Evolutionary conservation across 2,329 filamentous ascomycete species (phyloP), one percentile per base, ranked within the genome.

Genomic region (Colletotrichum magnum): DNA sequence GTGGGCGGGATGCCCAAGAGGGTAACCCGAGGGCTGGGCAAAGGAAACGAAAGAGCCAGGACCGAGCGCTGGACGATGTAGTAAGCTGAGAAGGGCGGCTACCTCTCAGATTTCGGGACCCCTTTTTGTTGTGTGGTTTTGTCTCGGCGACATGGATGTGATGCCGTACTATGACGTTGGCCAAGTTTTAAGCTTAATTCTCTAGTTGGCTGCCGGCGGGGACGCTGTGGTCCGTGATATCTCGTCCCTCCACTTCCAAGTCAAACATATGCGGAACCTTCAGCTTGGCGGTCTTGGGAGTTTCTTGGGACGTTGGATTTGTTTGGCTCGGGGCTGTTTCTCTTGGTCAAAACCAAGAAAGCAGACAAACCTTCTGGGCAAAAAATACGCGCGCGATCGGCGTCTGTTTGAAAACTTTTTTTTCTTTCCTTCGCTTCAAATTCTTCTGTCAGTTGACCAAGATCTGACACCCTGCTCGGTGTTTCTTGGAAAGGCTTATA

Each of bases 131-230:
- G 32, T 36, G 32, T 36, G 32, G 32, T 36, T 36, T 36, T 10
- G 32, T 67, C 67, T 69, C 62, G 67, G 67, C 67, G 62, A 28
- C 67, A 69, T 61, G 67, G 67, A 15, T 57, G 41, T 32, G 15
- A 24, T 39, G 18, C 28, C 36, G n/a, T 56, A 54, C 36, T 2
- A 67, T 69, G 67, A 69, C 67, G 67, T 69, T 69, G 57, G 65
- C 67, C 67, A 69, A 69, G 67, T 69, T 64, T 69, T 69, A 67
- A 67, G 67, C 67, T 67, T 69, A 69, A 57, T 52, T 69, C 51
- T 57, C 62, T 43, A 52, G 62, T 69, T 61, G 67, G 67, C 63
- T 53, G 52, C 16, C n/a, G 51, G 24, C n/a, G 45, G 57, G 26
- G 32, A 39, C 13, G 32, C 6, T 24, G n/a, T 61, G 56, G 43